A percentile compares a stretch with the other conserved stretches of the same genome.
These are phyloP conservation scores for Phytophthora litchii DNA, from an alignment of 352 stramenopile genomes.

Conservation along the genomic window DNA sequence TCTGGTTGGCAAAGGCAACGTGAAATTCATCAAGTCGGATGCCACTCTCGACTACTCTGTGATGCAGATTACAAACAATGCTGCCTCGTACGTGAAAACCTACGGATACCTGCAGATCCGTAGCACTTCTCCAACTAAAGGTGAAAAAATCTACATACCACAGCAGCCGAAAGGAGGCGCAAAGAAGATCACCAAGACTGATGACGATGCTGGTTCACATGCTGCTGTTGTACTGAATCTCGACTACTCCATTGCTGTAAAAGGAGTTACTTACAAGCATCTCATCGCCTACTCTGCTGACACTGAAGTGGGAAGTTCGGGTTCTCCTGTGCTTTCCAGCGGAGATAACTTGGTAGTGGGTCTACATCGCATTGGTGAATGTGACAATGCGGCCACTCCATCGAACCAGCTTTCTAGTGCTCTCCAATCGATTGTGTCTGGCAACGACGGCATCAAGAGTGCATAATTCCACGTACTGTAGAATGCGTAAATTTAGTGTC, in stretches of 20 bases:
- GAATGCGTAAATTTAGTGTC: slow-evolving; percentile 14
- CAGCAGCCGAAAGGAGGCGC: slow-evolving; percentile 62
- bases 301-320: slow-evolving; percentile 68
- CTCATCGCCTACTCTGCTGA: slow-evolving; percentile 72
- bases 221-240: slow-evolving; percentile 35
- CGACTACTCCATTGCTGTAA: slow-evolving; percentile 43
- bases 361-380: slow-evolving; percentile 78
- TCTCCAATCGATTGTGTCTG: slow-evolving; percentile 30
- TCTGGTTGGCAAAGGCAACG: slow-evolving; percentile 42
- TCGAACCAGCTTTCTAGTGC: slow-evolving; percentile 26
- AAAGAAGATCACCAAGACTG: slow-evolving; percentile 62
- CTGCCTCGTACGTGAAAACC: slow-evolving; percentile 38
- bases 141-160: slow-evolving; percentile 70
- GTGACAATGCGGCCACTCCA: slow-evolving; percentile 57
- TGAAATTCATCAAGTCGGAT: slow-evolving; percentile 68
- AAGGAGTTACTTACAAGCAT: slow-evolving; percentile 34
- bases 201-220: slow-evolving; percentile 37
- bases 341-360: slow-evolving; percentile 66
- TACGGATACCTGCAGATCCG: slow-evolving; percentile 71
- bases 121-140: slow-evolving; percentile 39
- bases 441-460: slow-evolving; percentile 42
- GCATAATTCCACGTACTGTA: slow-evolving; percentile 22
- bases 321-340: slow-evolving; percentile 59
- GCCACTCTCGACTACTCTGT: slow-evolving; percentile 57
- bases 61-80: slow-evolving; percentile 51